Base-by-base conservation (phyloP, 257 asterid species). In the Solanum pennellii region DNA sequence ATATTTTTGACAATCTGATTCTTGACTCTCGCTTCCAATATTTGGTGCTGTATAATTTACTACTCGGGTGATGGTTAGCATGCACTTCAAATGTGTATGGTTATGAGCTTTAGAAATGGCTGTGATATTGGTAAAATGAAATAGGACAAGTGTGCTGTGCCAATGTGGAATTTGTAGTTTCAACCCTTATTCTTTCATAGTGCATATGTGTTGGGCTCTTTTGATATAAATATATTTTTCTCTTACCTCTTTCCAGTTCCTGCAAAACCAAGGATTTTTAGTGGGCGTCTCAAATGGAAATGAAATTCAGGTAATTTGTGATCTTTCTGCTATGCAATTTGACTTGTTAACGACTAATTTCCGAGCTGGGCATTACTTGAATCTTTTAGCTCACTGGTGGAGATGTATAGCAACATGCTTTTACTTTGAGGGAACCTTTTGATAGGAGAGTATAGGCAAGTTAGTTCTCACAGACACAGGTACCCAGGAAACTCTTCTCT, bases 261-360 rank as follows among this genome's bases (percentile, higher is more conserved):
- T 97, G 89, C 98, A 93, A 92, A 96, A 97, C 93, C 99, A 96
- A 91, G 99, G 99, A 62, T 92, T 91, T 88, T 92, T 97, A 85
- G 98, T 92, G 93, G 93, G 98, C 73, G 91, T 97, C 92, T 92
- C 99, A 88, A 93, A 91, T 88, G 99, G 94, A 87, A 96, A 96
- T 87, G 98, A 93, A 91, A 94, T 96, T 86, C 98, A 96, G 99
- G 99, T 96, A 93, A 47, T 82, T 3, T 73, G 23, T 73, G 92
- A 47, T 84, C 3, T 66, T 25, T 74, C 83, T 79, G 59, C 72
- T 65, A 25, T 29, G n/a, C 77, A 66, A 84, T 66, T 42, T 84
- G 37, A 84, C 60, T 31, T 23, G 27, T 45, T 84, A 44, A 84
- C 44, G 73, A n/a, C 42, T 39, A 35, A 47, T 83, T 68, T 76